Percentiles rank a stretch among this genome's conserved stretches.
These are phyloP conservation scores for Aegilops tauschii DNA, from an alignment of 176 grass and related monocot genomes.

Conservation along the genomic window DNA sequence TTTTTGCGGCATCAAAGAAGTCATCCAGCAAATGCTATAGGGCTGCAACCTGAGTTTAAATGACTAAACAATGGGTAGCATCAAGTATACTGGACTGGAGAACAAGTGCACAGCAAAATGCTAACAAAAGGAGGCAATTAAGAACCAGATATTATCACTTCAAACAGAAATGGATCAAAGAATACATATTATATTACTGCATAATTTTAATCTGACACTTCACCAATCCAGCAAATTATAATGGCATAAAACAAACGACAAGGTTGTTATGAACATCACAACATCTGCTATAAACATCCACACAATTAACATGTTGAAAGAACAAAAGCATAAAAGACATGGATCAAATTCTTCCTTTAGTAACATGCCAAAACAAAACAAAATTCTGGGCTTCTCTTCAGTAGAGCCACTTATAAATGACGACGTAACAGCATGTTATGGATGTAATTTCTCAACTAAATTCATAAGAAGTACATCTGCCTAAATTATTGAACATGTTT, in stretches of 20 bases:
- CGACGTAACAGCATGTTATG: not conserved
- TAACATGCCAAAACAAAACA: not conserved
- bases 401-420: not conserved
- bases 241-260: not conserved
- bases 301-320: not conserved
- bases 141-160: not conserved
- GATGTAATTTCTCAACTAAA: not conserved
- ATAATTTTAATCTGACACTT: not conserved
- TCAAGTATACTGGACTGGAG: too few species aligned
- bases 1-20: too few species aligned
- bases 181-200: not conserved
- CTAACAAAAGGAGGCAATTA: too few species aligned
- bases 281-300: not conserved
- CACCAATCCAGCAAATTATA: not conserved
- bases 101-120: too few species aligned
- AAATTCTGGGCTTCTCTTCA: not conserved
- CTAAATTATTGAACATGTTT: conserved; percentile 34
- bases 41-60: too few species aligned
- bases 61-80: too few species aligned
- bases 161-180: not conserved
- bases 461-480: conserved; percentile 8
- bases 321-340: not conserved
- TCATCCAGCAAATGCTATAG: too few species aligned
- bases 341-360: not conserved
- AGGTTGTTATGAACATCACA: not conserved